These are phyloP conservation scores for Mycena sanguinolenta DNA, from an alignment of 768 basidiomycete species.

Conservation along the genomic window DNA sequence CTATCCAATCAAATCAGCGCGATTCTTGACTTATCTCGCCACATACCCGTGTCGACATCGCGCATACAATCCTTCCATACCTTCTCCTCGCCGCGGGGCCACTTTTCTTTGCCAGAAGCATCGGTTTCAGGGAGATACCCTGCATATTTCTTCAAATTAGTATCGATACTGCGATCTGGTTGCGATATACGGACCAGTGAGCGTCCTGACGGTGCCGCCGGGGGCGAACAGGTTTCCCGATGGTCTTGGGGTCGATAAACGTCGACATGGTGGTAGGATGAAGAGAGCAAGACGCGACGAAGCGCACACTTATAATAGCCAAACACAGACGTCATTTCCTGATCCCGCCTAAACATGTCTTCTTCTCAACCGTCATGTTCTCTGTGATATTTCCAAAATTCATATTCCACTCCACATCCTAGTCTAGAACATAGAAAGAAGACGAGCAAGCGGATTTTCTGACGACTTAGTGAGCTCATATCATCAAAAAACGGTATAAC, in stretches of 20 bases:
- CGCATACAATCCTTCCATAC: constrained; percentile 78
- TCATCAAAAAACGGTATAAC: no score
- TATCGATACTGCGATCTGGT: constrained; percentile 3
- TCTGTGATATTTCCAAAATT: no score
- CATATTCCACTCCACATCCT: no score
- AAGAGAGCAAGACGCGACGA: not conserved
- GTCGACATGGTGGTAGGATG: constrained; percentile 66
- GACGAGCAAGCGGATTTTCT: no score
- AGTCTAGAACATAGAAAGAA: no score
- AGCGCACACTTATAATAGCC: not conserved
- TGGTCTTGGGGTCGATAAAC: constrained; percentile 72
- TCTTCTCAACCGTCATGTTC: no score
- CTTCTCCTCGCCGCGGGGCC: constrained; percentile 85
- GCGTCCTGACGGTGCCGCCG: constrained; percentile 78
- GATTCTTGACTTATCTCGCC: not conserved
- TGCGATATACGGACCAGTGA: constrained; percentile 61
- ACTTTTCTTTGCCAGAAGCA: constrained; percentile 82
- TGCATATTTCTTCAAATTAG: constrained; percentile 44
- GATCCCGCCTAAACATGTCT: no score
- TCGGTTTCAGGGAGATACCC: constrained; percentile 87
- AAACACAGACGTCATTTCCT: no score
- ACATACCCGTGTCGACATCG: constrained; percentile 66
- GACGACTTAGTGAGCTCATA: no score
- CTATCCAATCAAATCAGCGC: constrained; percentile 49
- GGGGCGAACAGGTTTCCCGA: constrained; percentile 71